These are phyloP conservation scores for Mucor circinelloides DNA, from an alignment of 371 early-diverging fungal genomes.

Conservation along the genomic window DNA sequence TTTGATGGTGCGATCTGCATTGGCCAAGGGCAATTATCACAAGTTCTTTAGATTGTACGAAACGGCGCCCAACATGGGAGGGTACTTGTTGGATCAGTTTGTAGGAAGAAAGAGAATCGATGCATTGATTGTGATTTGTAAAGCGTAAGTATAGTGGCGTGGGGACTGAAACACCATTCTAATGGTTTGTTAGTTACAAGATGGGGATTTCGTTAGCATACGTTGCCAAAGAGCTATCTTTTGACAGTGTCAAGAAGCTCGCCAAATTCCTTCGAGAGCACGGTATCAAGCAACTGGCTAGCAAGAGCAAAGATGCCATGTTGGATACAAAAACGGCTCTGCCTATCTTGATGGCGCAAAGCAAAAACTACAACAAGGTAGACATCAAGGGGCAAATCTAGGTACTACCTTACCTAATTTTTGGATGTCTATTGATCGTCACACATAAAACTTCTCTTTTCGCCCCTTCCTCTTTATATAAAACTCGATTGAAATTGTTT, in stretches of 20 bases:
- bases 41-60: conserved; percentile 78
- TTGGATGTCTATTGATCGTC: conserved; percentile 12
- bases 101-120: conserved; percentile 81
- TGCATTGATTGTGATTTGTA: conserved; percentile 70
- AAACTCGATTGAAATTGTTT: background rate
- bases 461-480: background rate
- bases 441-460: conserved; percentile 6
- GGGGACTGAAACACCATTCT: background rate
- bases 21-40: conserved; percentile 83
- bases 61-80: conserved; percentile 82
- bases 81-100: conserved; percentile 90
- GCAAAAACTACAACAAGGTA: conserved; percentile 60
- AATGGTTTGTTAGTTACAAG: conserved; percentile 48
- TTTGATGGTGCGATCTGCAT: conserved; percentile 75
- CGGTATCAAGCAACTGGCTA: conserved; percentile 19
- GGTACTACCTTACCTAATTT: conserved; percentile 15
- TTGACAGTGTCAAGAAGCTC: conserved; percentile 33
- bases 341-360: conserved; percentile 50
- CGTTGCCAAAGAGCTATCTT: conserved; percentile 49
- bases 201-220: conserved; percentile 47
- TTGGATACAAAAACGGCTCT: conserved; percentile 61
- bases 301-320: conserved; percentile 9
- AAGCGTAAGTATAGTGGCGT: conserved; percentile 57
- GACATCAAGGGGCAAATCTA: conserved; percentile 71
- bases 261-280: conserved; percentile 45